Evolutionary conservation across 2,329 filamentous ascomycete genomes (phyloP).

Genomic region (Diplodia seriata): DNA sequence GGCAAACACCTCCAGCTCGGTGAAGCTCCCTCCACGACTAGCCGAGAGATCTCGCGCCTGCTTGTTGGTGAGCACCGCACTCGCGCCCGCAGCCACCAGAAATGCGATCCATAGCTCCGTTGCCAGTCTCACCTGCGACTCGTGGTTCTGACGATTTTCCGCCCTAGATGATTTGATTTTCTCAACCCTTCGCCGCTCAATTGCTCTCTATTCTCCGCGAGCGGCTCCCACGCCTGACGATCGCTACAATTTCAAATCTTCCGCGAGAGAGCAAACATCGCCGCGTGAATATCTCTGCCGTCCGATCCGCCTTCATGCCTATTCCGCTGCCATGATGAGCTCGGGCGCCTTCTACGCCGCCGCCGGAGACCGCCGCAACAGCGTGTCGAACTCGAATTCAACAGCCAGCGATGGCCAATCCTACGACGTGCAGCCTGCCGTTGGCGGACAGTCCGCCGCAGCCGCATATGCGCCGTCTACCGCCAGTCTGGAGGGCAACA

Average conservation of each 20-base stretch:
- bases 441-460: neutral
- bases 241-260: neutral
- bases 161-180: constrained; percentile 4
- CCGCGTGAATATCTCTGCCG: neutral
- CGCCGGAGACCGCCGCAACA: constrained; percentile 6
- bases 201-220: too few species aligned
- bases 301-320: neutral
- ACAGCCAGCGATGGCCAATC: neutral
- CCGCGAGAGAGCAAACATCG: neutral
- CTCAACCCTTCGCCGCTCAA: neutral
- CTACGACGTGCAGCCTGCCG: neutral
- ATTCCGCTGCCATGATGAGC: constrained; percentile 15
- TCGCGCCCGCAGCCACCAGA: neutral
- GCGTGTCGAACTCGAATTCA: neutral
- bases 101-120: neutral
- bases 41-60: neutral
- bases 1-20: neutral
- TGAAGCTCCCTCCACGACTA: neutral
- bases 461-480: neutral
- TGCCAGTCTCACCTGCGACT: neutral
- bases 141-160: constrained; percentile 13
- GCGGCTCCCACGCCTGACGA: neutral
- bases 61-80: neutral
- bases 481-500: constrained; percentile 28
- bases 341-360: constrained; percentile 19